These are phyloP conservation scores for Yamadazyma siamensis DNA, from an alignment of 1,139 yeast species.

Conservation along the genomic window DNA sequence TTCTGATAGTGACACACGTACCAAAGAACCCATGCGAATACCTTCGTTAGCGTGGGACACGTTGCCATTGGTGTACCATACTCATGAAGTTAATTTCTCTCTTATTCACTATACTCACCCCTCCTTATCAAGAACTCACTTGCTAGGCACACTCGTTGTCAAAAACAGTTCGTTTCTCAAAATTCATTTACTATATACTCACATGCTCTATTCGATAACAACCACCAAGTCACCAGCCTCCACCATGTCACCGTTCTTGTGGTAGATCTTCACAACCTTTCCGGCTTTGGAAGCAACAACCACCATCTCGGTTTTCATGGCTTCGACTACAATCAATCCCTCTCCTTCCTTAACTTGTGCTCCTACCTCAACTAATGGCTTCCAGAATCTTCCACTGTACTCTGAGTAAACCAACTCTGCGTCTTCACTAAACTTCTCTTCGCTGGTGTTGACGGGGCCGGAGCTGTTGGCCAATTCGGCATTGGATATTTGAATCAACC, in stretches of 20 bases:
- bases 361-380: conserved; percentile 79
- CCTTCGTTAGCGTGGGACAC: too few species aligned
- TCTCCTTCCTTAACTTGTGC: conserved; percentile 71
- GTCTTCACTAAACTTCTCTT: conserved; percentile 57
- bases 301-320: conserved; percentile 97
- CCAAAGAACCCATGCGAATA: too few species aligned
- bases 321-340: conserved; percentile 86
- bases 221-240: conserved; percentile 95
- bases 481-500: conserved; percentile 78
- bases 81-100: background rate
- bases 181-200: background rate
- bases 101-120: too few species aligned
- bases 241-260: conserved; percentile 89
- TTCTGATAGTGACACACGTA: too few species aligned
- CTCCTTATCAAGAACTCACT: too few species aligned
- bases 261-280: conserved; percentile 72
- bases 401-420: conserved; percentile 89
- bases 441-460: conserved; percentile 39
- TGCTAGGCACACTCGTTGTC: too few species aligned
- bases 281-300: conserved; percentile 74
- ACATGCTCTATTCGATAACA: conserved; percentile 51
- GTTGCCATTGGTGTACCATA: background rate
- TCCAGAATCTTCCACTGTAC: conserved; percentile 96
- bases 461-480: conserved; percentile 62
- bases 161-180: too few species aligned